These are phyloP conservation scores for Royoungia palumana DNA, from an alignment of 768 basidiomycete genomes.

Conservation along the genomic window DNA sequence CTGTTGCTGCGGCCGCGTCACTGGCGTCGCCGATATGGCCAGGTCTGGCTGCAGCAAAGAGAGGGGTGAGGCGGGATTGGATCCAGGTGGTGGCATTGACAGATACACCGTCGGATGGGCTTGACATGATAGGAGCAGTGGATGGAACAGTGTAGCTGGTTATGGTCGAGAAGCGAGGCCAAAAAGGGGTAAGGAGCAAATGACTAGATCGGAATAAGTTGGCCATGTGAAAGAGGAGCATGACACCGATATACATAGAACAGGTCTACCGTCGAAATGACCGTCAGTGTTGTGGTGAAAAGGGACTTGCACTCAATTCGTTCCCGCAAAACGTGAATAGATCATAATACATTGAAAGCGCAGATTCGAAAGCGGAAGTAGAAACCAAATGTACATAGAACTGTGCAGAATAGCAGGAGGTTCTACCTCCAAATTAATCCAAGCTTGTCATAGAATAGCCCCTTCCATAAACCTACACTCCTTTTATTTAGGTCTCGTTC, in stretches of 20 bases:
- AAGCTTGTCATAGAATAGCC: slow-evolving; percentile 26
- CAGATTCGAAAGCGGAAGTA: slow-evolving; percentile 13
- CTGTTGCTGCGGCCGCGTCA: slow-evolving; percentile 24
- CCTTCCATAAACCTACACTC: too few relatives aligned
- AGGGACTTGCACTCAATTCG: too few relatives aligned
- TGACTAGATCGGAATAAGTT: not conserved
- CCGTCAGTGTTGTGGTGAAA: too few relatives aligned
- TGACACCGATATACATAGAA: not conserved
- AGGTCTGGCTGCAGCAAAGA: too few relatives aligned
- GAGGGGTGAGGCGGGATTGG: slow-evolving; percentile 20
- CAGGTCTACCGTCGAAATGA: too few relatives aligned
- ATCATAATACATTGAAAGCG: slow-evolving; percentile 13
- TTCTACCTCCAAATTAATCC: slow-evolving; percentile 28
- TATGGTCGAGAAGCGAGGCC: too few relatives aligned
- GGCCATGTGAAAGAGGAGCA: slow-evolving; percentile 1
- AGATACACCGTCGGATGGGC: not conserved
- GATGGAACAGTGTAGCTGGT: too few relatives aligned
- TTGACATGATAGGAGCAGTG: not conserved
- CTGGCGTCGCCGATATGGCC: too few relatives aligned
- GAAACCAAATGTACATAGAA: slow-evolving; percentile 22
- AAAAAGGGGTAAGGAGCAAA: too few relatives aligned
- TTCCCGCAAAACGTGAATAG: too few relatives aligned
- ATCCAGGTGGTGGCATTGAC: slow-evolving; percentile 26
- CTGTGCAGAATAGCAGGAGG: slow-evolving; percentile 16
- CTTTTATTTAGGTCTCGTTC: slow-evolving; percentile 25